Evolutionary conservation across 75 land plant species (phyloP).

Genomic region (Cupressus sempervirens): DNA sequence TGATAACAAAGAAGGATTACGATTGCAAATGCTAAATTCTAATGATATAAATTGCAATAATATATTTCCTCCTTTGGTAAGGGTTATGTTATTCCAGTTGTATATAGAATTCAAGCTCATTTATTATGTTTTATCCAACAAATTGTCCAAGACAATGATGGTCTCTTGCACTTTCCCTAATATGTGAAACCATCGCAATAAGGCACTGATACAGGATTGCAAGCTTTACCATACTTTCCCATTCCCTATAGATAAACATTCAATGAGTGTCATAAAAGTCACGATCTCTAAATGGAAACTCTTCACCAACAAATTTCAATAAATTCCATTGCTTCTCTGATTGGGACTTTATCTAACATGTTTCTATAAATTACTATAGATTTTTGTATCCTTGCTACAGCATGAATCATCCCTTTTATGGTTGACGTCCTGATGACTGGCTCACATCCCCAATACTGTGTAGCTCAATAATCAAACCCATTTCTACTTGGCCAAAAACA

Average conservation of each 20-base stretch:
- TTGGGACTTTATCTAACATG: slow-evolving; percentile 60
- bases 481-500: too few relatives aligned
- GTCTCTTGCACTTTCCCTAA: slow-evolving; percentile 54
- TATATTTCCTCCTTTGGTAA: not conserved
- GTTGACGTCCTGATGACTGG: slow-evolving; percentile 43
- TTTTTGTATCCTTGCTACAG: slow-evolving; percentile 29
- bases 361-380: slow-evolving; percentile 47
- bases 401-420: slow-evolving; percentile 40
- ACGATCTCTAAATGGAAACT: slow-evolving; percentile 40
- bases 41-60: not conserved
- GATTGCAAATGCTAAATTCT: not conserved
- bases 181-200: too few relatives aligned
- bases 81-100: too few relatives aligned
- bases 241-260: slow-evolving; percentile 23
- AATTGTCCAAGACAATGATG: slow-evolving; percentile 29
- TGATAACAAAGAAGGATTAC: slow-evolving; percentile 15
- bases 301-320: slow-evolving; percentile 44
- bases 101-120: not conserved
- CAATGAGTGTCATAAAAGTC: too few relatives aligned
- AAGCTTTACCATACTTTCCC: slow-evolving; percentile 38
- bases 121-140: too few relatives aligned
- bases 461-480: slow-evolving; percentile 38
- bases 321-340: slow-evolving; percentile 57
- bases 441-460: slow-evolving; percentile 45
- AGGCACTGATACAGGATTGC: too few relatives aligned